Evolutionary conservation across 2,329 filamentous ascomycete species (phyloP), one percentile per base, ranked within the genome.

Genomic region (Cercospora sp.): DNA sequence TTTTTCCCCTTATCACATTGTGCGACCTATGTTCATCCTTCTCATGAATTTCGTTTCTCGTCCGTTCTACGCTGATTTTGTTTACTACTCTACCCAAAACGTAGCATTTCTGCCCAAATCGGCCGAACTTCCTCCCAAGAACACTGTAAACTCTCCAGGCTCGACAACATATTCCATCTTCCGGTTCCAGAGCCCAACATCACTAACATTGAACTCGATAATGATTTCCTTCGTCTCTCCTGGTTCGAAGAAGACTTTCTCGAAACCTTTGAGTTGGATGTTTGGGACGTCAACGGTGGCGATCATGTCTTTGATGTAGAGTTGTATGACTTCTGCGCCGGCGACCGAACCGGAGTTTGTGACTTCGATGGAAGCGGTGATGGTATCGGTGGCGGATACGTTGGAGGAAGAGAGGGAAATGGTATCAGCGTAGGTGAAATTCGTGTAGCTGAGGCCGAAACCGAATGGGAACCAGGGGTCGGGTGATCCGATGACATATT

Each of bases 131-230:
- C 79, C 78, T 2, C 89, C 90, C 16, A 90, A 85, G 64, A 84
- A 81, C 9, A 91, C 80, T 5, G 83, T 79, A 76, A 92, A 93
- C 48, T 89, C 84, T 1, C 90, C 90, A 3, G 86, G 86, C 82
- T 93, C 91, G 42, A 93, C 90, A 26, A 91, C 88, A 77, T 92
- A 92, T 77, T 89, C 80, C 88, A 91, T 90, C 36, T 79, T 81
- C 12, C 79, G 73, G 75, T 87, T 81, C 87, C 87, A 89, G 7
- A 89, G 73, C 0, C 86, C 86, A 70, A 87, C 77, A 59, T 86
- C 81, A 20, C 76, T 73, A 3, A 88, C 81, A 31, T 83, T 74
- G 20, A 89, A 73, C 18, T 84, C 81, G 65, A 74, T 72, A 2
- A 40, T 55, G 6, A 73, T 66, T 5, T 69, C 57, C 13, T 66